phyloP scores from a whole-genome alignment of 169 alveolate genomes.

The Cryptosporidium parvum region DNA sequence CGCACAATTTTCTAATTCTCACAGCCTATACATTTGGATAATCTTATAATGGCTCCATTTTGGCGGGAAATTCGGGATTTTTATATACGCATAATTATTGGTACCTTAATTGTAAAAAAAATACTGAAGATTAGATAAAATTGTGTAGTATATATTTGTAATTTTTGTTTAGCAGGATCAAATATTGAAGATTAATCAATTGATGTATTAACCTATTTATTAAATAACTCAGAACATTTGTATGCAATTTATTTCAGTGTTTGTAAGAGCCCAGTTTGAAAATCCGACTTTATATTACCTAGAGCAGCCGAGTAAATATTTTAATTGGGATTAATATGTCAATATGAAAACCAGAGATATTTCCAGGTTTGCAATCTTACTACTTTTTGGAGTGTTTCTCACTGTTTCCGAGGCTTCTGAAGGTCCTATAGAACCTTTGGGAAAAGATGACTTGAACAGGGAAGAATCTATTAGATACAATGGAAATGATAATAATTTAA shows the following conservation, averaged over 20 bases:
- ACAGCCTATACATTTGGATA: neutral
- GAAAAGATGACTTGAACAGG: neutral
- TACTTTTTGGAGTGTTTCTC: neutral
- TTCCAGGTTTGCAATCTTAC: neutral
- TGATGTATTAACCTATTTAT: too few relatives aligned
- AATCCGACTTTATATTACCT: neutral
- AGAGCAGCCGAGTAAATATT: neutral
- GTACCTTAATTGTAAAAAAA: conserved; percentile 4
- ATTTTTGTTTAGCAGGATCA: too few relatives aligned
- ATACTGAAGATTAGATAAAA: neutral
- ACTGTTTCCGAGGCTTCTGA: neutral
- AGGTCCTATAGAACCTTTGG: neutral
- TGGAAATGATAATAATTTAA: neutral
- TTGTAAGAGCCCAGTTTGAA: neutral
- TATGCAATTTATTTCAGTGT: neutral
- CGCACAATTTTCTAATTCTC: neutral
- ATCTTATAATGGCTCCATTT: conserved; percentile 20
- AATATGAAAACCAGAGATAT: neutral
- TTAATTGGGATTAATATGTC: neutral
- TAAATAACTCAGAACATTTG: neutral
- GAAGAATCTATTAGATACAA: neutral
- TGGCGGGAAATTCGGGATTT: conserved; percentile 27
- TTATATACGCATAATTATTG: conserved; percentile 33
- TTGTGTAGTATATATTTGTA: neutral
- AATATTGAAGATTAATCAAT: too few relatives aligned